These are phyloP conservation scores for Didymellaceae sp. DNA, from an alignment of 2,329 filamentous ascomycete species.

Conservation along the genomic window DNA sequence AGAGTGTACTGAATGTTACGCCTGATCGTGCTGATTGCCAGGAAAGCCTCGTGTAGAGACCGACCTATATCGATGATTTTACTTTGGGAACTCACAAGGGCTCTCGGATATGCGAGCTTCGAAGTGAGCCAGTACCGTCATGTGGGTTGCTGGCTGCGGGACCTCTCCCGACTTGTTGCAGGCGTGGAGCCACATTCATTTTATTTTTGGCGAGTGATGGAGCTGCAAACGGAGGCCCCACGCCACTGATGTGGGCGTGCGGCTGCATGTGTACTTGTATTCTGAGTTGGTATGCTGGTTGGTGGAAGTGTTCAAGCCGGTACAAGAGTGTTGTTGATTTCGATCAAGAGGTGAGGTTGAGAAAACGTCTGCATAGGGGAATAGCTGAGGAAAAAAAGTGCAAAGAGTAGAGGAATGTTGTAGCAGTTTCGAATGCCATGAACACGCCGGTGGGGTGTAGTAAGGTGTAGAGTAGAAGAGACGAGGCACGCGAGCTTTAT, in stretches of 20 bases:
- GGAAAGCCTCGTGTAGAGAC: background rate
- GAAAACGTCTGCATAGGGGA: background rate
- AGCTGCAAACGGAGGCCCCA: slow-evolving; percentile 2
- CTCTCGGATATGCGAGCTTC: slow-evolving; percentile 14
- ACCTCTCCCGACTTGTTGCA: slow-evolving; percentile 24
- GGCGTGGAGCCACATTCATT: background rate
- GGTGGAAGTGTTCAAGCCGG: too few species aligned
- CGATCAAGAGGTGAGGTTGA: background rate
- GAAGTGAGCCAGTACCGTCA: slow-evolving; percentile 5
- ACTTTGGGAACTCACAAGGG: too few species aligned
- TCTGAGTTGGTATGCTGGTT: too few species aligned
- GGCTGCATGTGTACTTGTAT: too few species aligned
- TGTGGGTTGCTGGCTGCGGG: slow-evolving; percentile 16
- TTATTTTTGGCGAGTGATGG: background rate
- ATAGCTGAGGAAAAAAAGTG: slow-evolving; percentile 1
- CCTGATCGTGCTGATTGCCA: too few species aligned
- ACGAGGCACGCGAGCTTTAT: slow-evolving; percentile 8
- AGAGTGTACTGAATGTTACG: too few species aligned
- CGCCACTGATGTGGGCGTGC: slow-evolving; percentile 1
- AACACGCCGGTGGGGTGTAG: slow-evolving; percentile 8
- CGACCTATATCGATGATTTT: too few species aligned
- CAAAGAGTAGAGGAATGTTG: background rate
- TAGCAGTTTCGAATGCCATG: slow-evolving; percentile 9
- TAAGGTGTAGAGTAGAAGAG: slow-evolving; percentile 8
- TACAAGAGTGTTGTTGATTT: slow-evolving; percentile 1